These are phyloP conservation scores for Coemansia umbellata DNA, from an alignment of 192 early-diverging fungal species.

Conservation along the genomic window DNA sequence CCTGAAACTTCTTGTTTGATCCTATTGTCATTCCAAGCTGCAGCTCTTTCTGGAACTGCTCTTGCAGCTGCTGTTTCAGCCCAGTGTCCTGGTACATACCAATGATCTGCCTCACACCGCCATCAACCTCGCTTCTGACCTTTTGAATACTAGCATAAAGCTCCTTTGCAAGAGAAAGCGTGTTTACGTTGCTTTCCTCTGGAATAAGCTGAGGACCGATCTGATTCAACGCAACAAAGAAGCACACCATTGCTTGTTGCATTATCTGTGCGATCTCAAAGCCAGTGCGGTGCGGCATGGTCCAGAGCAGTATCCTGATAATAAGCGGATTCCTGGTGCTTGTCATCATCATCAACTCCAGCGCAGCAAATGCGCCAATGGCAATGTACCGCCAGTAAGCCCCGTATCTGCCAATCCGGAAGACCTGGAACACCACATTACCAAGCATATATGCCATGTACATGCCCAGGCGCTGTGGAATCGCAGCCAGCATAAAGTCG, in stretches of 20 bases:
- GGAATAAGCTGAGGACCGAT: slow-evolving; percentile 48
- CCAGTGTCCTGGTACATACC: slow-evolving; percentile 25
- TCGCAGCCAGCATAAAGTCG: slow-evolving; percentile 79
- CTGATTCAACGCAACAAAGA: slow-evolving; percentile 47
- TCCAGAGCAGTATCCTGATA: slow-evolving; percentile 19
- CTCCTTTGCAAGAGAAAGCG: slow-evolving; percentile 32
- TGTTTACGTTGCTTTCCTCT: slow-evolving; percentile 26
- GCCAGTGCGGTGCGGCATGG: slow-evolving; percentile 39
- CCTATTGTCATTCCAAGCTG: slow-evolving; percentile 40
- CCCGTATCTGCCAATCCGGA: slow-evolving; percentile 33
- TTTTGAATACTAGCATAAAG: slow-evolving; percentile 8
- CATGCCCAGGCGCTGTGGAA: slow-evolving; percentile 31
- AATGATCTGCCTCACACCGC: slow-evolving; percentile 13
- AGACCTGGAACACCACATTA: slow-evolving; percentile 39
- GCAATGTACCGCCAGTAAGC: slow-evolving; percentile 48
- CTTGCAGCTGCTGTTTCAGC: slow-evolving; percentile 11
- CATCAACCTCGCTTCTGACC: slow-evolving; percentile 22
- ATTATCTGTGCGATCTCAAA: slow-evolving; percentile 41
- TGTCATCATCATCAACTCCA: slow-evolving; percentile 42
- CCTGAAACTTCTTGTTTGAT: slow-evolving; percentile 20
- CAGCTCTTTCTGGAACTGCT: slow-evolving; percentile 30
- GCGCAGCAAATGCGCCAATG: slow-evolving; percentile 31
- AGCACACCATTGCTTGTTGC: slow-evolving; percentile 41
- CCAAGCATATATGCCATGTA: slow-evolving; percentile 31
- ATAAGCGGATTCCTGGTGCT: slow-evolving; percentile 20